Conservation (phyloP, 805 yeast genomes). For the Soucietia sequanensis region DNA sequence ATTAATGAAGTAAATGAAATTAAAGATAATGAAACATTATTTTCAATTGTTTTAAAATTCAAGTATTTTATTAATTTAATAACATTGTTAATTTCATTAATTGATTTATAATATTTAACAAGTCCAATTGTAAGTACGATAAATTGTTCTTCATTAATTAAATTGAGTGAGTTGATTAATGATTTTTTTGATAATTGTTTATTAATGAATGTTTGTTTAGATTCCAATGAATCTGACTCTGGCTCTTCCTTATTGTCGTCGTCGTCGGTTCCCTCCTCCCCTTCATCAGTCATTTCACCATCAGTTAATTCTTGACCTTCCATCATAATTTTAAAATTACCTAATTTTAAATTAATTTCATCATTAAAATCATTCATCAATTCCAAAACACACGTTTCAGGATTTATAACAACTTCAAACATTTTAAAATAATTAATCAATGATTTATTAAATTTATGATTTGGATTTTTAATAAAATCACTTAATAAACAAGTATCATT, state of each 20-base stretch:
- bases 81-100: slow-evolving; percentile 17
- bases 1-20: slow-evolving; percentile 34
- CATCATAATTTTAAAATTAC: slow-evolving; percentile 15
- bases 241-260: slow-evolving; percentile 13
- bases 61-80: slow-evolving; percentile 24
- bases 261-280: slow-evolving; percentile 17
- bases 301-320: slow-evolving; percentile 35
- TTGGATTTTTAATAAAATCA: slow-evolving; percentile 7
- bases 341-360: slow-evolving; percentile 18
- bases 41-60: slow-evolving; percentile 10
- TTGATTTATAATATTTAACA: slow-evolving; percentile 18
- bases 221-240: slow-evolving; percentile 6
- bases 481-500: slow-evolving; percentile 10
- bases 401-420: slow-evolving; percentile 23
- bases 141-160: slow-evolving; percentile 33
- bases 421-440: slow-evolving; percentile 16
- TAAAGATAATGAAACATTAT: slow-evolving; percentile 17
- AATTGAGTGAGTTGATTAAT: slow-evolving; percentile 28
- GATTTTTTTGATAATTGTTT: slow-evolving; percentile 13
- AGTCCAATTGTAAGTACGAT: slow-evolving; percentile 29
- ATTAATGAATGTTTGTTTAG: background rate
- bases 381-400: slow-evolving; percentile 15
- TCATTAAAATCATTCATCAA: slow-evolving; percentile 15
- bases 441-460: slow-evolving; percentile 7
- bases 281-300: slow-evolving; percentile 15